Evolutionary conservation across 2,329 filamentous ascomycete species (phyloP).

Genomic region (Penicillium oxalicum): DNA sequence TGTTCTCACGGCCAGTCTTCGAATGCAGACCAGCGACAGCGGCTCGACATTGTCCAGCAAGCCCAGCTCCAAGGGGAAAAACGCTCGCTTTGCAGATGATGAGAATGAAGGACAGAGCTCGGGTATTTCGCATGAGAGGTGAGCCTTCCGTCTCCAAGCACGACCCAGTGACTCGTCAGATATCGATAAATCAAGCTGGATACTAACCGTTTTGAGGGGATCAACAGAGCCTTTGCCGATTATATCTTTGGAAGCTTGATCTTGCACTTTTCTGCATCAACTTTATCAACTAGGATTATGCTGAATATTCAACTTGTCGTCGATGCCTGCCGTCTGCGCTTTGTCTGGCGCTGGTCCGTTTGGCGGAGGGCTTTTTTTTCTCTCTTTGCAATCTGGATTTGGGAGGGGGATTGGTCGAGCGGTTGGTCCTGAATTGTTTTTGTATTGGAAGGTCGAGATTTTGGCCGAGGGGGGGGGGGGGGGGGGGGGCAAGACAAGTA

Average conservation of each 20-base stretch:
- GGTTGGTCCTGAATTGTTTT: too few relatives aligned
- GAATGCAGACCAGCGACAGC: conserved; percentile 75
- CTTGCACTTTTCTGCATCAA: conserved; percentile 99
- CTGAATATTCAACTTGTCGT: not conserved
- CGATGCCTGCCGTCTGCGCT: not conserved
- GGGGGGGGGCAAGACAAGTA: too few relatives aligned
- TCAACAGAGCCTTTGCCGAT: conserved; percentile 80
- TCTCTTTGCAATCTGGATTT: too few relatives aligned
- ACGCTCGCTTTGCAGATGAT: conserved; percentile 18
- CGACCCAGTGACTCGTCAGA: too few relatives aligned
- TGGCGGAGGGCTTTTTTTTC: not conserved
- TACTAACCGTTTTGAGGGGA: not conserved
- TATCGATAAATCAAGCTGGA: not conserved
- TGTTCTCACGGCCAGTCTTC: conserved; percentile 81
- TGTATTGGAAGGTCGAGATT: too few relatives aligned
- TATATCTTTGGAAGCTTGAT: conserved; percentile 92
- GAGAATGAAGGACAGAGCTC: conserved; percentile 21
- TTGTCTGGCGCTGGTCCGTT: conserved; percentile 9
- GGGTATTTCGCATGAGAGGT: conserved; percentile 39
- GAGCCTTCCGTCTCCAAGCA: conserved; percentile 8
- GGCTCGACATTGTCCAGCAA: conserved; percentile 48
- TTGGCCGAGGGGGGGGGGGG: too few relatives aligned
- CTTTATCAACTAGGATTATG: conserved; percentile 79
- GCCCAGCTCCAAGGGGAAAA: conserved; percentile 38
- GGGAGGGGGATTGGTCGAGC: too few relatives aligned